Conservation (phyloP, 208 protist genomes). For the Trypanosoma vivax region DNA sequence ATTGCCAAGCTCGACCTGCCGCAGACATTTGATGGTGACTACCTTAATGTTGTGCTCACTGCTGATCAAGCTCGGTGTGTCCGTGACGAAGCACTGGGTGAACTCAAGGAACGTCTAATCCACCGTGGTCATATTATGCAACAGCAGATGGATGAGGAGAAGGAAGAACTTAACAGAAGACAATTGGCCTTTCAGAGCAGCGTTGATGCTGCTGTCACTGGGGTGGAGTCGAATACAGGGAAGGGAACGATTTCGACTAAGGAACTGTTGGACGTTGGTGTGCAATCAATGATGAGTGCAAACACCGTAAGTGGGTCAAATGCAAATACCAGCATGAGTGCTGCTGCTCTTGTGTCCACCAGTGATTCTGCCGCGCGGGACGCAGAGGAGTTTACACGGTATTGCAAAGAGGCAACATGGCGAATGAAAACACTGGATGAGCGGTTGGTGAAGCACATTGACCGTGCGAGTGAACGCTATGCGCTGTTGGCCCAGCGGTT, state of each 20-base stretch:
- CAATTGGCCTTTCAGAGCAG: constrained; percentile 76
- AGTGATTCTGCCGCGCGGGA: constrained; percentile 61
- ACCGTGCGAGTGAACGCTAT: constrained; percentile 82
- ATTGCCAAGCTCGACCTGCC: constrained; percentile 78
- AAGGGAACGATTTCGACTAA: too few relatives aligned
- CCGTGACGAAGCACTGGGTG: constrained; percentile 73
- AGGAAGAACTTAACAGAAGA: constrained; percentile 70
- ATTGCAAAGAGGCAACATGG: constrained; percentile 88
- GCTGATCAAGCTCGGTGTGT: constrained; percentile 76
- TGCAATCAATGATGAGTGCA: not conserved
- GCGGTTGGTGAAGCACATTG: constrained; percentile 79
- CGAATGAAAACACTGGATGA: constrained; percentile 88
- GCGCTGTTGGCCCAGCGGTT: constrained; percentile 68
- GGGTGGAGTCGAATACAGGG: constrained; percentile 1
- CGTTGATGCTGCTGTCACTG: constrained; percentile 31
- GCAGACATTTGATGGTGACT: constrained; percentile 62
- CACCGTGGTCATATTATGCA: constrained; percentile 90
- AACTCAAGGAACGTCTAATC: constrained; percentile 87
- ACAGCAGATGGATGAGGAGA: constrained; percentile 81
- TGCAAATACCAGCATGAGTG: not conserved
- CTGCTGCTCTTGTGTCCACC: not conserved
- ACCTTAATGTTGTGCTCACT: constrained; percentile 56
- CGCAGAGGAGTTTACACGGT: constrained; percentile 74
- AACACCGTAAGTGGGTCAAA: not conserved
- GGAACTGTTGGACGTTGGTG: too few relatives aligned